phyloP scores from a whole-genome alignment of 2,329 filamentous ascomycete species.

The Epichloe amarillans region DNA sequence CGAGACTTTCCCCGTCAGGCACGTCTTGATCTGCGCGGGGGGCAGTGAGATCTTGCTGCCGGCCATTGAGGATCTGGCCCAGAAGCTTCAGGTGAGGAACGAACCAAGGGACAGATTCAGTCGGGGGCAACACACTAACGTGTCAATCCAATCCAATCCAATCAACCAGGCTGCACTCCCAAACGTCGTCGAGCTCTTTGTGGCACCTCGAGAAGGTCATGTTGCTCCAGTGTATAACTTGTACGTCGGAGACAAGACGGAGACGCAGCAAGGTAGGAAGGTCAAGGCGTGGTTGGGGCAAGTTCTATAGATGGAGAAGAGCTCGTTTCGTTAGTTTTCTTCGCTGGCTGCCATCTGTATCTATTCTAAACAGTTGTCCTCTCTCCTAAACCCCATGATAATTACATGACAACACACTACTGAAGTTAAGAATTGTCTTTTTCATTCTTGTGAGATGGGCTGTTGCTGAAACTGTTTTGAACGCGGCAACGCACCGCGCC shows the following conservation, averaged over 20 bases:
- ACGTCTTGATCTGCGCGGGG: slow-evolving; percentile 9
- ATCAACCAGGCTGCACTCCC: slow-evolving; percentile 8
- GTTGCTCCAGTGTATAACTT: slow-evolving; percentile 12
- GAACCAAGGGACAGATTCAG: too few species aligned
- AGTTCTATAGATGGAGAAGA: slow-evolving; percentile 3
- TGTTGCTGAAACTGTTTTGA: too few species aligned
- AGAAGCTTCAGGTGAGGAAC: slow-evolving; percentile 9
- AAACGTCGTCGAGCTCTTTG: slow-evolving; percentile 9
- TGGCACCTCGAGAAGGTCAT: slow-evolving; percentile 10
- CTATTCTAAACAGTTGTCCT: not conserved
- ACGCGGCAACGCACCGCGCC: too few species aligned
- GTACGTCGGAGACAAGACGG: slow-evolving; percentile 8
- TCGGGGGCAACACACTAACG: not conserved
- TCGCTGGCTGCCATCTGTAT: not conserved
- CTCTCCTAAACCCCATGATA: too few species aligned
- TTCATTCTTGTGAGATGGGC: too few species aligned
- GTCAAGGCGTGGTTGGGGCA: slow-evolving; percentile 11
- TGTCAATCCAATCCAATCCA: not conserved
- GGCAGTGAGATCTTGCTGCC: slow-evolving; percentile 11
- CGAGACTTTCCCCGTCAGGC: slow-evolving; percentile 8
- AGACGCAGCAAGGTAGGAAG: slow-evolving; percentile 12
- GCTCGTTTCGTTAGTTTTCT: not conserved
- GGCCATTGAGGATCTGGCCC: slow-evolving; percentile 7
- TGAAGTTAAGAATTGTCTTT: too few species aligned
- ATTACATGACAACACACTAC: too few species aligned